phyloP scores from a whole-genome alignment of 192 early-diverging fungal species.

The Coemansia sp. region DNA sequence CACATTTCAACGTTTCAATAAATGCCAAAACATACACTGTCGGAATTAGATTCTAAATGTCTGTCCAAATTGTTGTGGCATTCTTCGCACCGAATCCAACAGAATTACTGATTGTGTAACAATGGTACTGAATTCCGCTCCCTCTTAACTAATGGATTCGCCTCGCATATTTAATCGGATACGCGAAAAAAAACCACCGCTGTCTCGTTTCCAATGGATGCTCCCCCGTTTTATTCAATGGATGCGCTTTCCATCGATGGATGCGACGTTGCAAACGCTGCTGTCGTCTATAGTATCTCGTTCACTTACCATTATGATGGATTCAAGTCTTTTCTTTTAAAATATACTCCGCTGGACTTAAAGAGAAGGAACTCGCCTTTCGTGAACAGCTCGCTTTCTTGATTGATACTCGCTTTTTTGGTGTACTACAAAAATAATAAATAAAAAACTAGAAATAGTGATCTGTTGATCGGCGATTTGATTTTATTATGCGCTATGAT shows the following conservation, averaged over 20 bases:
- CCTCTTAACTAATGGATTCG: background rate
- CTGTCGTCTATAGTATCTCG: background rate
- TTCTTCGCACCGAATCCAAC: background rate
- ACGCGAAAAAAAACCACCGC: background rate
- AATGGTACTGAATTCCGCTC: background rate
- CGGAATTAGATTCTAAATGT: slow-evolving; percentile 2
- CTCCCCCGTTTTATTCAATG: background rate
- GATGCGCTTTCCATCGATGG: slow-evolving; percentile 13
- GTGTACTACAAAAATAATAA: background rate
- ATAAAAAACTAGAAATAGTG: background rate
- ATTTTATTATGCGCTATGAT: background rate
- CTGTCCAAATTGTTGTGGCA: background rate
- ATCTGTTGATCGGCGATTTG: background rate
- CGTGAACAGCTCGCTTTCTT: background rate
- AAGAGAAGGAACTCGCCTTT: slow-evolving; percentile 24
- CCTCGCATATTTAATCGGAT: background rate
- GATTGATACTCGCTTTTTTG: background rate
- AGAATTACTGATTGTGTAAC: too few species aligned
- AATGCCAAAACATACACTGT: background rate
- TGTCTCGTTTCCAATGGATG: background rate
- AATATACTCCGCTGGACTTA: slow-evolving; percentile 44
- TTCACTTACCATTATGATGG: slow-evolving; percentile 36
- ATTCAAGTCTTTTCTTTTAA: slow-evolving; percentile 25
- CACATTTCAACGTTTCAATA: slow-evolving; percentile 2
- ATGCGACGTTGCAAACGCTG: background rate